Base-by-base conservation (phyloP, 768 basidiomycete genomes). In the Solioccasus polychromus region DNA sequence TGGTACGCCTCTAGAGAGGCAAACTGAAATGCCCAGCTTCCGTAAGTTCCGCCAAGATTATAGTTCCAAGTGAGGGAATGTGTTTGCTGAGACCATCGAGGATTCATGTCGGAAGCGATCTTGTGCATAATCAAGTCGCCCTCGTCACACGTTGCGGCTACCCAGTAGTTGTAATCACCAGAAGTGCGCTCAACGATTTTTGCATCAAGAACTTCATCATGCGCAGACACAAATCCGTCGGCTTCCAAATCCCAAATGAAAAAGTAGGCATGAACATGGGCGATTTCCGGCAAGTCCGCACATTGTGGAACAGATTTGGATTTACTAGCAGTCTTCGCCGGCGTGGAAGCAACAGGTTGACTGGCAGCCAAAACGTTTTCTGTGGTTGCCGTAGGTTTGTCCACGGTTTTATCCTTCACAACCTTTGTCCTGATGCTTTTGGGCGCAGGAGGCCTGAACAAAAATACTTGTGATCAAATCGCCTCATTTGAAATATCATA, bases 1-100 rank as follows among this genome's bases (percentile, higher is more conserved):
- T 71, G 63, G 57, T 85, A 94, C 10, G 71, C 72, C 19, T 82
- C 80, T 42, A 71, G 54, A 14, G 69, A 64, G 3, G 60, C 52
- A 58, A 96, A 93, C 46, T 81, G 75, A 50, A 97, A 75, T 19
- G 90, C 81, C 92, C 93, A 98, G 44, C 91, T 88, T 55, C 74
- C 79, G 51, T 80, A 76, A 19, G 67, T 67, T 23, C 74, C 74
- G n/a, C 74, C 74, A 31, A 72, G 72, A 32, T 77, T 61, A 62
- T 91, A 75, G 53, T 93, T 95, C 89, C 96, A 98, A 24, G 93
- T 94, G 57, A 97, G 75, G 4, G 93, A 88, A 37, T 66, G 62
- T 61, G 81, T 75, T 46, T 75, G 77, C 25, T 66, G 64, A 6
- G 83, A 77, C 75, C 79, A 85, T 28, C 76, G 75, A 55, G 82